Base-by-base conservation (phyloP, 352 stramenopile genomes). In the Vaucheria bursata region DNA sequence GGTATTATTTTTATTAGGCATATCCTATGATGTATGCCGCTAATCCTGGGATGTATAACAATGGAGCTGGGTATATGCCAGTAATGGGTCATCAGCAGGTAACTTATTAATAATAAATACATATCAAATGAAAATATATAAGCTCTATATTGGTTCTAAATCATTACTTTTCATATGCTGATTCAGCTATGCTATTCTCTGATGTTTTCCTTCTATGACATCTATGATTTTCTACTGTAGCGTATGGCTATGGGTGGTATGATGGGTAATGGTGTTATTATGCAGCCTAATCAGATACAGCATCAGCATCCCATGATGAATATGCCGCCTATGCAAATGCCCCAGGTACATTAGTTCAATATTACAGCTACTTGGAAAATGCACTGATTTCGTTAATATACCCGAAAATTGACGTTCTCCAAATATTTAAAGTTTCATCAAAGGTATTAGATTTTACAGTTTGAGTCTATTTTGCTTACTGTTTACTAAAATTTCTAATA, bases 1-100 rank as follows among this genome's bases (percentile, higher is more conserved):
- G n/a, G n/a, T n/a, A n/a, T n/a, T n/a, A n/a, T n/a, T n/a, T n/a
- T n/a, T n/a, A n/a, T n/a, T n/a, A n/a, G n/a, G n/a, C n/a, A 34
- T 68, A 68, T 34, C 53, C 53, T 2, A 68, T 68, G 53, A 68
- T 68, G 53, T 68, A 68, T 34, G 53, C 53, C 31, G 31, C 2
- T 2, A 31, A 68, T 31, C n/a, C n/a, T n/a, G 53, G 53, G 31
- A 68, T 68, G 53, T 68, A 68, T 7, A 2, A 31, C 31, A 31
- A 31, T 34, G 8, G 2, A 7, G 53, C 53, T 2, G 8, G 53
- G 31, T 68, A 37, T 34, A 68, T 68, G 53, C 53, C 2, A 34
- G 53, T 68, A 31, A 68, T 68, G 53, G 31, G 31, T 31, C 53
- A 68, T 31, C 53, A 68, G 53, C 53, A 68, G 53, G n/a, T n/a